Evolutionary conservation across 2,329 filamentous ascomycete genomes (phyloP), one percentile per base, ranked within the genome.

Genomic region (Westerdykella sp.): DNA sequence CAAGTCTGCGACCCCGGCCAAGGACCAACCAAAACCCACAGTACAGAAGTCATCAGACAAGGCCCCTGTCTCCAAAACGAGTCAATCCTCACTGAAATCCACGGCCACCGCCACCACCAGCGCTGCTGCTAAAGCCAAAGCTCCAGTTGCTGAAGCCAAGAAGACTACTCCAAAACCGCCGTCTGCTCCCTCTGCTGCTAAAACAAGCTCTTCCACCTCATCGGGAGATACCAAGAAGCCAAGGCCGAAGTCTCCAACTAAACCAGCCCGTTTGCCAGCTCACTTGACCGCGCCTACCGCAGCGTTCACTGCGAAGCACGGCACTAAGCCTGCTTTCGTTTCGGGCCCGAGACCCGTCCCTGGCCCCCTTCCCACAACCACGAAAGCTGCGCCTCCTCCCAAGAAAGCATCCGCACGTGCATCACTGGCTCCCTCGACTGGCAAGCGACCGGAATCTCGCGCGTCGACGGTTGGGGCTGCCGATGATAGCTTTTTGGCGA

Each of bases 401-500:
- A 64, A 48, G 45, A 51, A 60, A 12, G 47, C 67, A 11, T 51
- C 68, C 9, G n/a, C 32, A 13, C 62, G 70, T 15, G 44, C 65
- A 5, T 71, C 69, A 3, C 46, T 71, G 18, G 60, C 56, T 15
- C 60, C 64, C 10, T 53, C 53, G 23, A 51, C 56, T 30, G 44
- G 49, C 35, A 83, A 79, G 64, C 81, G 77, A 50, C 60, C 72
- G 9, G 69, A 69, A 28, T 76, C 46, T 62, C 73, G 63, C 59
- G 72, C 54, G 56, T 76, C 40, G 49, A 73, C 73, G 47, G 71
- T 76, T 21, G 73, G 72, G 37, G 76, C 77, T 14, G 73, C 84
- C 1, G 83, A 87, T 50, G 82, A 86, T 51, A 68, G 80, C 12
- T 90, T 90, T 66, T 69, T 90, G 21, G 84, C 84, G n/a, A 79